Conservation (phyloP, 2,329 filamentous ascomycete species). For the Fusarium longipes region DNA sequence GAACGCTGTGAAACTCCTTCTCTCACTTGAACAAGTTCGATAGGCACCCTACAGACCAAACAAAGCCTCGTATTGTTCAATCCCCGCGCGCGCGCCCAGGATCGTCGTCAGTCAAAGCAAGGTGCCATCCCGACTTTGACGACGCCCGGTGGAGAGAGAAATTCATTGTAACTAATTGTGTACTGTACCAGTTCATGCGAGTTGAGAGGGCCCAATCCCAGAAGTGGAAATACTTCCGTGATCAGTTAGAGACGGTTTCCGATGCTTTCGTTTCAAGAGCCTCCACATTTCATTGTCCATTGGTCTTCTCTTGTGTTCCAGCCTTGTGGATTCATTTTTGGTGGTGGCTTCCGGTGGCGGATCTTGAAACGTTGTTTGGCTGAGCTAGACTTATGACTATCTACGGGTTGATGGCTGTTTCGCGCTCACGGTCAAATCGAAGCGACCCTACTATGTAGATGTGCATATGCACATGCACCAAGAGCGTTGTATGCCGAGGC, state of each 20-base stretch:
- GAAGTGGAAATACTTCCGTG: conserved; percentile 32
- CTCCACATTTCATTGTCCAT: conserved; percentile 16
- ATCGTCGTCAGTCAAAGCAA: conserved; percentile 4
- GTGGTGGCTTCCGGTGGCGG: conserved; percentile 2
- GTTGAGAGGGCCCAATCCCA: background rate
- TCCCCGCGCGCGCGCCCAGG: no score
- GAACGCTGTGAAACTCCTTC: conserved; percentile 31
- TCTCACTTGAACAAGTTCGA: background rate
- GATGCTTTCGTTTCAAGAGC: conserved; percentile 20
- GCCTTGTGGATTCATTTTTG: conserved; percentile 28
- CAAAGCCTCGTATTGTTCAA: conserved; percentile 21
- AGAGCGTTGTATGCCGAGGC: background rate
- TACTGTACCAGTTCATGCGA: conserved; percentile 12
- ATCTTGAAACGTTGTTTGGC: conserved; percentile 4
- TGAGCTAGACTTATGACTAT: background rate
- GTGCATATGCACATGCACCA: conserved; percentile 3
- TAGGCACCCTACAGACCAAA: conserved; percentile 19
- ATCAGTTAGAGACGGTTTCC: conserved; percentile 3
- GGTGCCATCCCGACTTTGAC: conserved; percentile 30
- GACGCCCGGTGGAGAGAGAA: conserved; percentile 5
- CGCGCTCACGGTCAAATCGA: background rate
- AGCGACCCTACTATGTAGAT: background rate
- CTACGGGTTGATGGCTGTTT: background rate
- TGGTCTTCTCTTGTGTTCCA: conserved; percentile 14
- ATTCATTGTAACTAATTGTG: background rate